These are phyloP conservation scores for Plasmodium gonderi DNA, from an alignment of 169 alveolate genomes.

Conservation along the genomic window DNA sequence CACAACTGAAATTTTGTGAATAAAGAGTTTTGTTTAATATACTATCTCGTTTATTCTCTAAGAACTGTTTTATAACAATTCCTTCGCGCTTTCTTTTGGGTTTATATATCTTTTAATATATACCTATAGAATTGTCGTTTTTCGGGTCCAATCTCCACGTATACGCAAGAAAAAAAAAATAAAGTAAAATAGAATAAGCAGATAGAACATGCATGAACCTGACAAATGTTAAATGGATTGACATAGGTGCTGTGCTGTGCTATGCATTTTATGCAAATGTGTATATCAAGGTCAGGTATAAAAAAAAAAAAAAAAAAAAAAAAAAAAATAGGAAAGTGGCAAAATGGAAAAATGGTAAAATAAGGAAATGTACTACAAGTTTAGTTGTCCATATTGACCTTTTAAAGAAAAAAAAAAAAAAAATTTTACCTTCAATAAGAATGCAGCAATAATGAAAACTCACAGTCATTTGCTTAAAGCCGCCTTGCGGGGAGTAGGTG, in stretches of 20 bases:
- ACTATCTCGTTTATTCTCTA: neutral
- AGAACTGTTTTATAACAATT: neutral
- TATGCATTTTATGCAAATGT: neutral
- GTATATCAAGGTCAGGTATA: neutral
- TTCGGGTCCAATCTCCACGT: neutral
- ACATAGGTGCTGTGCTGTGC: neutral
- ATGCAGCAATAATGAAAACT: no score
- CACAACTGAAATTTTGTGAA: no score
- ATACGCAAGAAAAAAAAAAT: neutral
- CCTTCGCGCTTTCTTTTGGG: neutral
- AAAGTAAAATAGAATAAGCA: no score
- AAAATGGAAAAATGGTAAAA: no score
- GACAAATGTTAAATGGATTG: neutral
- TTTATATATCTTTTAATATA: neutral
- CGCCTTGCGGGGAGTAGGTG: no score
- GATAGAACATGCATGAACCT: neutral
- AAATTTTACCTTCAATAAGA: neutral
- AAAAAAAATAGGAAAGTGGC: no score
- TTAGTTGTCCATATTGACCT: neutral
- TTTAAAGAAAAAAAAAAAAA: neutral
- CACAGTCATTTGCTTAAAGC: no score
- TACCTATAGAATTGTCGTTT: neutral
- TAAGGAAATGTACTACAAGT: neutral
- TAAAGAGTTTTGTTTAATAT: no score
- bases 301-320: neutral